Evolutionary conservation across 2,329 filamentous ascomycete genomes (phyloP).

Genomic region (Tolypocladium ovalisporum): DNA sequence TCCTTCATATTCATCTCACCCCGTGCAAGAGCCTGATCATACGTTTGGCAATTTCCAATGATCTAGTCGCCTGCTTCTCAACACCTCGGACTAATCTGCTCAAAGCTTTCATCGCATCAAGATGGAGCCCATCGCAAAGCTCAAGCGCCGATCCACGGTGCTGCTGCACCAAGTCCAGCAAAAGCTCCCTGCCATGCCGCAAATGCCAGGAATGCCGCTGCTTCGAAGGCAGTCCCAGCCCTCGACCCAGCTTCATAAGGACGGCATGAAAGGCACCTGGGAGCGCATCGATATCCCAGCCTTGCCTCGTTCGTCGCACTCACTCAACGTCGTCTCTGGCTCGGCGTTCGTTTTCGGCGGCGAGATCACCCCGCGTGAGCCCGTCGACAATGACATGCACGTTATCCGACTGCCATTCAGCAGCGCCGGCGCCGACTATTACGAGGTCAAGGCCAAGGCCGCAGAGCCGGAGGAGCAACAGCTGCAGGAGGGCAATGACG

Average conservation of each 20-base stretch:
- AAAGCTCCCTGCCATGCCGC: slow-evolving; percentile 28
- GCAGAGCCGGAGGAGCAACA: slow-evolving; percentile 19
- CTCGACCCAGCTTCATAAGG: slow-evolving; percentile 10
- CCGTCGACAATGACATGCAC: slow-evolving; percentile 64
- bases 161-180: slow-evolving; percentile 39
- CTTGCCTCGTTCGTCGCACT: slow-evolving; percentile 65
- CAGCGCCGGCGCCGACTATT: slow-evolving; percentile 48
- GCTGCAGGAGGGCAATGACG: slow-evolving; percentile 4
- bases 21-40: not conserved
- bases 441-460: slow-evolving; percentile 38
- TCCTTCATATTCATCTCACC: not conserved
- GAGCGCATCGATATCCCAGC: slow-evolving; percentile 42
- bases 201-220: slow-evolving; percentile 1
- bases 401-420: slow-evolving; percentile 49
- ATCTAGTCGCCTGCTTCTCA: too few relatives aligned
- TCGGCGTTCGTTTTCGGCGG: slow-evolving; percentile 65
- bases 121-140: slow-evolving; percentile 42
- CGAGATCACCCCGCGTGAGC: slow-evolving; percentile 54
- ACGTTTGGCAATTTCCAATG: not conserved
- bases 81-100: not conserved
- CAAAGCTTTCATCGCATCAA: not conserved
- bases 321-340: slow-evolving; percentile 47
- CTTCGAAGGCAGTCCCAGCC: slow-evolving; percentile 4
- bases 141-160: slow-evolving; percentile 45
- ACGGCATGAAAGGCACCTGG: slow-evolving; percentile 46